Percentiles rank a stretch among this genome's conserved stretches.
phyloP scores from a whole-genome alignment of 768 basidiomycete genomes.

The Phylloporus sp. region DNA sequence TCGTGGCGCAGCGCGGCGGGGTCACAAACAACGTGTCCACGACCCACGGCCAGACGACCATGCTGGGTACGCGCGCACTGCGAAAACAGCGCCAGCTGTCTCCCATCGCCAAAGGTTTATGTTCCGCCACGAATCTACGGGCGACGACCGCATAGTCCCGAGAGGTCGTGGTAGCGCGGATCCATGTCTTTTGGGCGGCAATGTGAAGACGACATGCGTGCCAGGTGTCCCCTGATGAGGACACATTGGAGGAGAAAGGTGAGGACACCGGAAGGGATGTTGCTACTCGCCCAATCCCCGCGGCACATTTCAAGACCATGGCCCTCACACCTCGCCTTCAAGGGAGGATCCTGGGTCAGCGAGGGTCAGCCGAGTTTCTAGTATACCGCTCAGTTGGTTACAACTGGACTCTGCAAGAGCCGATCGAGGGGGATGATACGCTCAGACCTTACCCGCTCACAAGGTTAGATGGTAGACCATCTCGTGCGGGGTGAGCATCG shows the following conservation, averaged over 20 bases:
- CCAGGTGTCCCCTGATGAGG: conserved; percentile 7
- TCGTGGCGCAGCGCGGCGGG: too few relatives aligned
- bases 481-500: conserved; percentile 41
- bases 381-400: conserved; percentile 60
- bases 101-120: too few relatives aligned
- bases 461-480: conserved; percentile 31
- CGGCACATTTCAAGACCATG: conserved; percentile 48
- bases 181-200: neutral
- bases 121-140: neutral
- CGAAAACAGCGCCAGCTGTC: neutral
- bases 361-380: conserved; percentile 50
- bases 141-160: neutral
- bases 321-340: conserved; percentile 17
- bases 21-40: neutral
- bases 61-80: neutral
- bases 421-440: conserved; percentile 58
- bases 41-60: neutral
- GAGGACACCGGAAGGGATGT: neutral
- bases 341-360: conserved; percentile 41
- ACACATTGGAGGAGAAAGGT: conserved; percentile 13
- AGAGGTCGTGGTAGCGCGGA: too few relatives aligned
- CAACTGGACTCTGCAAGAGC: conserved; percentile 57
- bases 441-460: conserved; percentile 86
- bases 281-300: conserved; percentile 42
- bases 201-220: too few relatives aligned